Conservation (phyloP, 495 filamentous ascomycete species). For the Barbatosphaeria neglecta region DNA sequence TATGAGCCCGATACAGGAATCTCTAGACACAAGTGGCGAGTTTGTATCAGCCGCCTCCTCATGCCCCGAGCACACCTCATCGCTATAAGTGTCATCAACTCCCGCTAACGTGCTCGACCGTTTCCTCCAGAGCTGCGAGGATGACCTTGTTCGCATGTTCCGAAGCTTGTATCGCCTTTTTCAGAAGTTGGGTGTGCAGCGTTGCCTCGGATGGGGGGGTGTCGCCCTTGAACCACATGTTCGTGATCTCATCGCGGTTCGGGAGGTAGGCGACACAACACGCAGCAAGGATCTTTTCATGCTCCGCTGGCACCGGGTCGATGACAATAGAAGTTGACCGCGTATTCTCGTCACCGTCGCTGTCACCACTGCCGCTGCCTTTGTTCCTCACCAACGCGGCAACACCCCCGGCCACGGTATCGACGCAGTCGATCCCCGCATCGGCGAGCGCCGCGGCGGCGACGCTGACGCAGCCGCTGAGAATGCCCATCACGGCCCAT, state of each 20-base stretch:
- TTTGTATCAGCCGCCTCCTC: too few relatives aligned
- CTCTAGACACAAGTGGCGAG: too few relatives aligned
- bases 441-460: conserved; percentile 92
- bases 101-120: conserved; percentile 5
- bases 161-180: conserved; percentile 31
- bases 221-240: conserved; percentile 82
- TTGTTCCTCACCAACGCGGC: conserved; percentile 57
- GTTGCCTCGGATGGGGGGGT: conserved; percentile 26
- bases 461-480: conserved; percentile 86
- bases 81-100: not conserved
- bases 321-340: conserved; percentile 47
- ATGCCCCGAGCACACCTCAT: too few relatives aligned
- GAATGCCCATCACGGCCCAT: conserved; percentile 67
- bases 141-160: conserved; percentile 31
- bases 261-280: conserved; percentile 89
- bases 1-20: too few relatives aligned
- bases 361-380: conserved; percentile 15
- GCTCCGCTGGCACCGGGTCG: conserved; percentile 76
- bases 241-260: conserved; percentile 78
- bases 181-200: conserved; percentile 27
- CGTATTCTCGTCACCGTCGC: too few relatives aligned
- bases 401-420: conserved; percentile 80
- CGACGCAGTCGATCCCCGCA: conserved; percentile 91
- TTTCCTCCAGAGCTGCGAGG: conserved; percentile 23
- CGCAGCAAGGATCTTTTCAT: conserved; percentile 61